These are phyloP conservation scores for Phytophthora brassicae DNA, from an alignment of 352 stramenopile genomes.

Conservation along the genomic window DNA sequence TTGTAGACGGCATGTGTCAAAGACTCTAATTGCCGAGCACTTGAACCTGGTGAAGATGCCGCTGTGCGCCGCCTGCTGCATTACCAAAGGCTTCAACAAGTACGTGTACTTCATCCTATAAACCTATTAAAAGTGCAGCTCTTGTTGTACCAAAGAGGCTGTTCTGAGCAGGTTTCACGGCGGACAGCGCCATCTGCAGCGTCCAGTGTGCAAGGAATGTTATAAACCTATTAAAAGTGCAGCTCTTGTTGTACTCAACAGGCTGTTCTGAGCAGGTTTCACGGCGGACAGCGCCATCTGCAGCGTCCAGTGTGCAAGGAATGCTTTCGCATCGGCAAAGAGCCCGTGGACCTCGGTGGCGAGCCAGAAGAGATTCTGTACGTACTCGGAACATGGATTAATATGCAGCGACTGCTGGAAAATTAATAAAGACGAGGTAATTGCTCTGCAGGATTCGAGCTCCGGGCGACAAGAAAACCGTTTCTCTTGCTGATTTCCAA, in stretches of 20 bases:
- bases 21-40: not conserved
- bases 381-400: not conserved
- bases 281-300: slow-evolving; percentile 50
- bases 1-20: slow-evolving; percentile 17
- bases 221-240: not conserved
- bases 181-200: too few relatives aligned
- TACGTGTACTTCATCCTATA: slow-evolving; percentile 8
- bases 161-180: too few relatives aligned
- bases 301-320: slow-evolving; percentile 72
- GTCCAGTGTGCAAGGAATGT: too few relatives aligned
- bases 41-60: slow-evolving; percentile 49
- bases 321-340: slow-evolving; percentile 58
- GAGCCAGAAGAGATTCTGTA: slow-evolving; percentile 34
- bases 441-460: slow-evolving; percentile 24
- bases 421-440: not conserved
- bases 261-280: slow-evolving; percentile 47
- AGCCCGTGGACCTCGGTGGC: slow-evolving; percentile 34
- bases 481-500: slow-evolving; percentile 94
- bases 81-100: slow-evolving; percentile 84
- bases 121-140: not conserved
- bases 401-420: not conserved
- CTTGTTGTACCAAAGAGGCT: not conserved
- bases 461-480: slow-evolving; percentile 38
- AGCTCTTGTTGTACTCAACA: not conserved
- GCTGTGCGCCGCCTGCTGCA: slow-evolving; percentile 67